Base-by-base conservation (phyloP, 768 basidiomycete species). In the Cytidiella melzeri region DNA sequence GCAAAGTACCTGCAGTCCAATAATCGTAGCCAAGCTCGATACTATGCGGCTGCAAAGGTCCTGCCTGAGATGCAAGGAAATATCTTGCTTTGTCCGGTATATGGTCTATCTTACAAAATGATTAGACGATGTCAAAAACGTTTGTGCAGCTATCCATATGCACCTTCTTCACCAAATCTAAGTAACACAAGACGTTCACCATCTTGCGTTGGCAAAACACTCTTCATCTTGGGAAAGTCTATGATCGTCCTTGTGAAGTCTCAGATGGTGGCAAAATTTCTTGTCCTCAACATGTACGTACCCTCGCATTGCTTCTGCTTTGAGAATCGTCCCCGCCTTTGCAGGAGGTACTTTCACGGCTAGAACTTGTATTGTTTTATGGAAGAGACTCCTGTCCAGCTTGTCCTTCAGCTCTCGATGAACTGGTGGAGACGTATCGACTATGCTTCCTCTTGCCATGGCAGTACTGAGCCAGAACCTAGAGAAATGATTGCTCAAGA, bases 21-120 rank as follows among this genome's bases (percentile, higher is more conserved):
- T 91, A 86, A 60, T 87, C 75, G 63, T 97, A 98, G 48, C 79
- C 76, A 38, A 98, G 68, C 20, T 82, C 67, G 37, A 98, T 53
- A 0, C 67, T 68, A 59, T 90, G 78, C 13, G 69, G 66, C 6
- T 78, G 70, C n/a, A 91, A 61, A 5, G 76, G 79, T 30, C 71
- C 73, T 3, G 74, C 65, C 55, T 84, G 75, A n/a, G 67, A 64
- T 23, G 73, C 64, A 49, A 96, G 64, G 55, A 82, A 80, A 4
- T 75, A 67, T 42, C 67, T 66, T 37, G 80, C 73, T 26, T 81
- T 76, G 7, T 66, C 62, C 21, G 82, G 68, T 61, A 94, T 72
- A 47, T 86, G 77, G 65, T 76, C 91, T 92, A 68, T 70, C 76
- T 80, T 80, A 65, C 68, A 54, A 39, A 9, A 43, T 15, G 37